Evolutionary conservation across 164 flowering plant genomes (phyloP), one percentile per base, ranked within the genome.

Genomic region (Tinospora cordifolia): DNA sequence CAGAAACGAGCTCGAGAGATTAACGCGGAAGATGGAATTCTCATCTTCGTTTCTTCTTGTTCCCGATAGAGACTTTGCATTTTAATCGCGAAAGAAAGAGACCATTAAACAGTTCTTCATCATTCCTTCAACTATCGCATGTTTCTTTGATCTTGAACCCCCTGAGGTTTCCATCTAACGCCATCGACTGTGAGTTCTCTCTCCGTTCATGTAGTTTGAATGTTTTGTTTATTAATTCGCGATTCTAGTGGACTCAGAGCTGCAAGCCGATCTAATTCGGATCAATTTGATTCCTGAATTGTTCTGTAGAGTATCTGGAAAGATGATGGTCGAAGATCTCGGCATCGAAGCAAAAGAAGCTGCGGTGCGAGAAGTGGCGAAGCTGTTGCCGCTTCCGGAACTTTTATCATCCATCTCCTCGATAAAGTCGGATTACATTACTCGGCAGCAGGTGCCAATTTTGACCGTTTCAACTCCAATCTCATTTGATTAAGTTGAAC

Each of bases 291-390:
- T 54, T 54, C 24, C n/a, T 54, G 60, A 54, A 54, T n/a, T 47
- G 54, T 66, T 69, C 34, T 30, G 44, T 17, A 69, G 63, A 30
- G 21, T 17, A n/a, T 15, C 59, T 21, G 57, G 1, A 58, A 72
- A 72, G 36, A 77, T 87, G 91, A 91, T 90, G 97, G 88, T 74
- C 8, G 96, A 94, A 71, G 99, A 94, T 86, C 92, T 89, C 7
- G 99, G 97, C 11, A 83, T 95, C 34, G 99, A 95, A 77, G 99
- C 98, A 12, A 92, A 88, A 77, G 99, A 95, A 76, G 84, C 97
- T 0, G 90, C 98, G 14, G 99, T 92, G 15, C 85, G 98, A 0
- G 99, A 95, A 84, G 98, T 92, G 21, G 98, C 90, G 2, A 95
- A 95, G 83, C 87, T 92, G 11, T 75, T 92, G 72, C 90, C 96